Percentiles rank a stretch among this genome's conserved stretches.
These are phyloP conservation scores for Gossypium trilobum DNA, from an alignment of 441 rosid species.

Conservation along the genomic window DNA sequence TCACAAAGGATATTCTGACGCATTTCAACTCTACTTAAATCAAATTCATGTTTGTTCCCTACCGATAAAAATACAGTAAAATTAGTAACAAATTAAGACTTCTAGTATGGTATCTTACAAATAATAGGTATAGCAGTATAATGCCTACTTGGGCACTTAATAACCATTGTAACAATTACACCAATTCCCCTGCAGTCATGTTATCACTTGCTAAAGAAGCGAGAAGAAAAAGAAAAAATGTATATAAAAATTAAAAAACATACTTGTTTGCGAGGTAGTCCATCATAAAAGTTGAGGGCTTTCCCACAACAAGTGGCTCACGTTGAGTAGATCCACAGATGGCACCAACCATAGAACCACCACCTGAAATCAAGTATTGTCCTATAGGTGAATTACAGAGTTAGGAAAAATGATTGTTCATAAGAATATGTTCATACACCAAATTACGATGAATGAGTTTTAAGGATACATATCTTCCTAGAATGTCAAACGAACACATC, in stretches of 20 bases:
- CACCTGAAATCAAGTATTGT: conserved; percentile 36
- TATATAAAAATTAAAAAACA: conserved; percentile 13
- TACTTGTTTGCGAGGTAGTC: conserved; percentile 78
- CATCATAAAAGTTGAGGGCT: conserved; percentile 82
- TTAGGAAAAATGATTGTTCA: neutral
- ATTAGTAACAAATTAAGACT: neutral
- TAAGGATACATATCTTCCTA: neutral
- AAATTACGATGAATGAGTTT: neutral
- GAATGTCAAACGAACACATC: neutral
- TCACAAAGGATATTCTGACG: neutral
- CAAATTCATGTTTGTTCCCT: neutral
- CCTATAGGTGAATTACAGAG: neutral
- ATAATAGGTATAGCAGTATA: neutral
- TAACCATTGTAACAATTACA: neutral
- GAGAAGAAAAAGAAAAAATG: neutral
- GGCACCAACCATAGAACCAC: conserved; percentile 82
- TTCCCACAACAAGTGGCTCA: conserved; percentile 65
- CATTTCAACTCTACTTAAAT: neutral
- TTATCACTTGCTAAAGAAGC: neutral
- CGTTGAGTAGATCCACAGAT: conserved; percentile 55
- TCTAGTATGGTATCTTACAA: neutral
- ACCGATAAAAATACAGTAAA: neutral
- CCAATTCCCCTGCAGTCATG: neutral
- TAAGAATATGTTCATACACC: neutral
- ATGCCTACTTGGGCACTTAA: neutral